Evolutionary conservation across 2,329 filamentous ascomycete species (phyloP), one percentile per base, ranked within the genome.

Genomic region (Sporothrix brunneoviolacea): DNA sequence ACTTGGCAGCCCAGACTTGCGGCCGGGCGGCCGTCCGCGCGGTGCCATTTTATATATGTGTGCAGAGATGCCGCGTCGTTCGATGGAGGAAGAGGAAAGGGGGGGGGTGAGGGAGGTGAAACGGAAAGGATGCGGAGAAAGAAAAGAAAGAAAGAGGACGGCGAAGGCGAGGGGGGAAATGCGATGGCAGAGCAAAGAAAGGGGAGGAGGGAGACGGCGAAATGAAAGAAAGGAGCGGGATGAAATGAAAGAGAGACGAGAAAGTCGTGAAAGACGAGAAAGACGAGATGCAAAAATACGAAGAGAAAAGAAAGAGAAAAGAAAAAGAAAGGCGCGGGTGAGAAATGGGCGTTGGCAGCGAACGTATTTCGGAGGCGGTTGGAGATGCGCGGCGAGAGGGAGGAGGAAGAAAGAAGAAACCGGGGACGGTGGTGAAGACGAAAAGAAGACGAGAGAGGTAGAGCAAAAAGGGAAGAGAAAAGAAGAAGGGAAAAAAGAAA

Each of bases 1-100:
- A 5, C 6, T 28, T 28, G 24, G 6, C 24, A 28, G 24, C 24
- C 10, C 44, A 35, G n/a, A 42, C 36, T 51, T 58, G 6, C 54
- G 54, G 30, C 54, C 53, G 13, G 54, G 54, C 3, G 54, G 56
- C 27, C 56, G 48, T 33, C 54, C 54, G 33, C 56, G 49, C 8
- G 51, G 56, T 21, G 54, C 28, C 54, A 56, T 57, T 39, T 33
- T 48, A 21, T 24, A 16, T 38, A 18, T 18, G 15, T 13, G 32
- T 15, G 28, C 16, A 12, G 27, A 18, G 19, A 10, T 18, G 18
- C 15, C 3, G 15, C 24, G 24, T 28, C 10, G 16, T 24, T 12
- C 8, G 13, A 12, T 12, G 13, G 36, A 32, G 28, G 19, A 43
- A 21, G 28, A 21, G 28, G 16, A 40, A 10, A n/a, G 21, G 13